Evolutionary conservation across 164 flowering plant genomes (phyloP), one percentile per base, ranked within the genome.

Genomic region (Tetrastigma voinierianum): DNA sequence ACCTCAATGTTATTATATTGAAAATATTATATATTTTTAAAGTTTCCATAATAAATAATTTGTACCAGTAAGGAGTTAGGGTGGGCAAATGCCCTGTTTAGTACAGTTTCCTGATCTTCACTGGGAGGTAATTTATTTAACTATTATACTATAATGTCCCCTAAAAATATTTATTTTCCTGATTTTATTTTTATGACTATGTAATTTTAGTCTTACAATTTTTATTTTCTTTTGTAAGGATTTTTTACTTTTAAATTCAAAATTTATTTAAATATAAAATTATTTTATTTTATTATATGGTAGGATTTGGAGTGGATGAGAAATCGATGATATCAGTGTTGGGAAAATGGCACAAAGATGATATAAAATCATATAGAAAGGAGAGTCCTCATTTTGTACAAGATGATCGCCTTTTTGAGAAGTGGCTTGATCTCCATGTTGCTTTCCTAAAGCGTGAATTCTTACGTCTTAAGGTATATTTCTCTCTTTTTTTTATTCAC

Each of bases 231-330:
- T 24, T 4, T 59, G 57, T 46, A n/a, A n/a, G n/a, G n/a, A n/a
- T n/a, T n/a, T n/a, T n/a, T n/a, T n/a, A n/a, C n/a, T n/a, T n/a
- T n/a, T n/a, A n/a, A n/a, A n/a, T 6, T 62, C 4, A 19, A 19
- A 20, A 1, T 46, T 47, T 58, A 14, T 59, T 23, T 47, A 16
- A 45, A 9, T 48, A 9, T 19, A 16, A 14, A 19, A 13, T 23
- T 24, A 10, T 63, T 15, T 17, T 3, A 47, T 48, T 10, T 48
- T 21, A 44, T 40, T 64, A n/a, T 44, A 2, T 40, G 12, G 57
- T 64, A 91, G 97, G 97, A 46, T 76, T 83, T 68, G 97, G 97
- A 65, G 85, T 91, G 40, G 92, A 91, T 46, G 97, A 91, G 80
- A 82, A 78, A 14, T 66, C 86, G 20, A 62, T 91, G 51, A 67